These are phyloP conservation scores for Tuber aestivum DNA, from an alignment of 495 filamentous ascomycete genomes.

Conservation along the genomic window DNA sequence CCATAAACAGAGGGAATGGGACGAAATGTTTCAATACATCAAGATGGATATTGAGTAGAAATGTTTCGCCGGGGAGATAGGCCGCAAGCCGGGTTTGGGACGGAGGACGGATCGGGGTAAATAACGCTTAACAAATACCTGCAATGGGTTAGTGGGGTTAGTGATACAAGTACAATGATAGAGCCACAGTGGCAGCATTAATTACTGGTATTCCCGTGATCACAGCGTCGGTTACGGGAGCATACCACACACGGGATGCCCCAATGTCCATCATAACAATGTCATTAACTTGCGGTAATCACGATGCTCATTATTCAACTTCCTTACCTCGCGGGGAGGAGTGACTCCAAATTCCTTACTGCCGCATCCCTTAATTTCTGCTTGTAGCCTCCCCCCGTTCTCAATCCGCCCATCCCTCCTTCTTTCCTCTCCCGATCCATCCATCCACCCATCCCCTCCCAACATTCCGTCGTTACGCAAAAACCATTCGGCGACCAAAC, in stretches of 20 bases:
- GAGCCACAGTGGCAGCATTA: background rate
- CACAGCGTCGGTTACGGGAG: background rate
- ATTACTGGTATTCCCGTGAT: background rate
- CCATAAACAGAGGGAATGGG: conserved; percentile 23
- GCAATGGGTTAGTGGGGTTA: background rate
- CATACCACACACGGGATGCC: background rate
- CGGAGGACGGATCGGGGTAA: background rate
- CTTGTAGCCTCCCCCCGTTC: background rate
- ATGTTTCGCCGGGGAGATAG: background rate
- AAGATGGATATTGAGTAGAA: conserved; percentile 30
- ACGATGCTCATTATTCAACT: background rate
- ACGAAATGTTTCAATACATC: conserved; percentile 27
- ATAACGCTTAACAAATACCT: background rate
- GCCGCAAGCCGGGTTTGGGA: background rate
- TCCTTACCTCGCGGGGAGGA: background rate
- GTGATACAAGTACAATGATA: background rate
- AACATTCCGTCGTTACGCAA: conserved; percentile 3
- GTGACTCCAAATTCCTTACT: background rate
- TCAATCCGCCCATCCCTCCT: background rate
- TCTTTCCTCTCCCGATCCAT: background rate
- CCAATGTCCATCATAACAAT: background rate
- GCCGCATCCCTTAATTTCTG: background rate
- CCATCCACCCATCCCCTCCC: background rate
- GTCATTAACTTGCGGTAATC: background rate
- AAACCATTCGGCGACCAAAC: conserved; percentile 1